phyloP scores from a whole-genome alignment of 2,329 filamentous ascomycete genomes.

The Tolypocladium amazonense region DNA sequence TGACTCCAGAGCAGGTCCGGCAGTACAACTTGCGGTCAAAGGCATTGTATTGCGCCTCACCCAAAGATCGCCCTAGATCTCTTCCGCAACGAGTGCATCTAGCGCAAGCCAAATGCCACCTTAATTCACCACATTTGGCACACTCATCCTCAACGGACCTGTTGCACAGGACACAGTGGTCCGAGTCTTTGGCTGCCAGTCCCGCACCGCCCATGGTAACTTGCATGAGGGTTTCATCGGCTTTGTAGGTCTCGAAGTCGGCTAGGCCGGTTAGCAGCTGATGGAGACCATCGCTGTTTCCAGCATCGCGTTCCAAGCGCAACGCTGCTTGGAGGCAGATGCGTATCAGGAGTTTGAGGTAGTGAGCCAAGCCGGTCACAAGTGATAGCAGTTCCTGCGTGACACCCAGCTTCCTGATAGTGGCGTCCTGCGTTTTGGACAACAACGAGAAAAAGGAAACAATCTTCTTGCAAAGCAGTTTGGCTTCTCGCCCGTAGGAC shows the following conservation, averaged over 20 bases:
- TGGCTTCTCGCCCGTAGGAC: slow-evolving; percentile 90
- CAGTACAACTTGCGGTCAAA: slow-evolving; percentile 63
- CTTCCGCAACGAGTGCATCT: slow-evolving; percentile 55
- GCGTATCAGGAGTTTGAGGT: slow-evolving; percentile 91
- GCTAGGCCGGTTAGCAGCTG: slow-evolving; percentile 75
- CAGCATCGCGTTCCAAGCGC: slow-evolving; percentile 77
- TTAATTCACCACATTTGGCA: slow-evolving; percentile 58
- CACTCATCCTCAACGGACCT: slow-evolving; percentile 94
- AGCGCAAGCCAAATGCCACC: slow-evolving; percentile 79
- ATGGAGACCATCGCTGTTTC: slow-evolving; percentile 63
- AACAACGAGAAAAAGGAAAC: slow-evolving; percentile 94
- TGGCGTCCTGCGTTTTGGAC: slow-evolving; percentile 87
- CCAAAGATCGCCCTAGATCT: slow-evolving; percentile 58
- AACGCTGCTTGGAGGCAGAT: slow-evolving; percentile 92
- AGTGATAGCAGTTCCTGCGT: slow-evolving; percentile 97
- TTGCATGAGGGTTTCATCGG: slow-evolving; percentile 58
- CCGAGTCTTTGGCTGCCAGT: slow-evolving; percentile 65
- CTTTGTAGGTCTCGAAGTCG: slow-evolving; percentile 68
- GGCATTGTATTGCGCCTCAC: slow-evolving; percentile 62
- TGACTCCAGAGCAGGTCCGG: slow-evolving; percentile 49
- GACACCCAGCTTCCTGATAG: slow-evolving; percentile 83
- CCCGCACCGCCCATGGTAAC: slow-evolving; percentile 53
- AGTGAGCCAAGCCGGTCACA: slow-evolving; percentile 92
- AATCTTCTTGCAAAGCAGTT: slow-evolving; percentile 98
- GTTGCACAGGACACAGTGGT: slow-evolving; percentile 73